Percentiles rank a stretch among this genome's conserved stretches.
These are phyloP conservation scores for Amorphotheca resinae DNA, from an alignment of 495 filamentous ascomycete genomes.

Conservation along the genomic window DNA sequence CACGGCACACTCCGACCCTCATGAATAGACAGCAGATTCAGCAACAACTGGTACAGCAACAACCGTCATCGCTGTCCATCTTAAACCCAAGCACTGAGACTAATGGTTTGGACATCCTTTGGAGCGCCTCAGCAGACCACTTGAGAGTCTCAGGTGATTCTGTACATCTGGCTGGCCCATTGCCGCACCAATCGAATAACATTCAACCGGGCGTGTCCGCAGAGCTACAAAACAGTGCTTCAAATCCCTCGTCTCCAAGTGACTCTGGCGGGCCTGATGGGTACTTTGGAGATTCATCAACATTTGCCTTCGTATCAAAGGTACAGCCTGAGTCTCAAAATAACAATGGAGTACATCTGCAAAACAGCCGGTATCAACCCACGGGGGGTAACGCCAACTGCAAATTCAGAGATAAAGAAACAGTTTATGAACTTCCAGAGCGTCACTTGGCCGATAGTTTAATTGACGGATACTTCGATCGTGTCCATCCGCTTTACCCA, in stretches of 20 bases:
- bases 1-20: too few relatives aligned
- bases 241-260: neutral
- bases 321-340: neutral
- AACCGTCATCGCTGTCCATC: too few relatives aligned
- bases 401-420: neutral
- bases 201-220: too few relatives aligned
- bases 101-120: too few relatives aligned
- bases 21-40: too few relatives aligned
- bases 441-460: neutral
- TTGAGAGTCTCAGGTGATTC: too few relatives aligned
- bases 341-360: neutral
- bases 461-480: neutral
- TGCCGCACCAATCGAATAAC: too few relatives aligned
- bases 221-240: neutral
- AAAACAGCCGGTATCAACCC: neutral
- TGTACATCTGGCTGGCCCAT: too few relatives aligned
- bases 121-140: too few relatives aligned
- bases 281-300: neutral
- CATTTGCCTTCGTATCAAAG: neutral
- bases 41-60: too few relatives aligned
- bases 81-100: too few relatives aligned
- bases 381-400: neutral
- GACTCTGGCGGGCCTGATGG: neutral
- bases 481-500: neutral
- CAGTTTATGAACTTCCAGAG: neutral